Base-by-base conservation (phyloP, 2,329 filamentous ascomycete species). In the Colletotrichum sansevieriae region DNA sequence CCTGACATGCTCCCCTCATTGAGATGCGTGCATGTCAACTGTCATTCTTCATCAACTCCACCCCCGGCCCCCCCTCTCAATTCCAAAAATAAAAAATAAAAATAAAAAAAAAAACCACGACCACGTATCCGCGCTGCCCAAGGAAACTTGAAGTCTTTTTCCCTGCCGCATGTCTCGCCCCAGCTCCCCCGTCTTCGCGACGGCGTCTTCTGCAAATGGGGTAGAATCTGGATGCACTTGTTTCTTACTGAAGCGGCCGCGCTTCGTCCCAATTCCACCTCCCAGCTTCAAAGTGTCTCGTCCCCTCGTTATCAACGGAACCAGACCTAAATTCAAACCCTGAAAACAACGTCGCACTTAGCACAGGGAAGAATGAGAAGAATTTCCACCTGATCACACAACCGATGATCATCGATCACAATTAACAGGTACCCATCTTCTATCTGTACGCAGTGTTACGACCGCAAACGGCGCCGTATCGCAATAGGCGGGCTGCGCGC, bases 301-400 rank as follows among this genome's bases (percentile, higher is more conserved):
- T 29, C 25, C 22, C 4, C 4, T 22, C 29, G 55, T n/a, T 33
- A 49, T 46, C 35, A 60, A 51, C 46, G 20, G 47, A 37, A 52
- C 47, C 56, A 62, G 56, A 43, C 62, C 54, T 8, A 29, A 29
- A 29, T 15, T 52, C 33, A 56, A 62, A 68, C 66, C 62, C 62
- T 68, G 62, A 60, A 56, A 12, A 39, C 37, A 69, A 51, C 20
- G 55, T 68, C 52, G 46, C 55, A 57, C 56, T 49, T 29, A 46
- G 22, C 33, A 54, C 65, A 39, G n/a, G 29, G 29, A 29, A 29
- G 29, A 29, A 29, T 7, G 29, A 29, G 8, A 8, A 13, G 41
- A 49, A 35, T 46, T 58, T 37, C 54, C 65, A 25, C 52, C 65
- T 59, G 61, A 65, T 65, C 60, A 68, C 60, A 68, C 13, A 35